Evolutionary conservation across 2,329 filamentous ascomycete genomes (phyloP).

Genomic region (Penicillium sp.): DNA sequence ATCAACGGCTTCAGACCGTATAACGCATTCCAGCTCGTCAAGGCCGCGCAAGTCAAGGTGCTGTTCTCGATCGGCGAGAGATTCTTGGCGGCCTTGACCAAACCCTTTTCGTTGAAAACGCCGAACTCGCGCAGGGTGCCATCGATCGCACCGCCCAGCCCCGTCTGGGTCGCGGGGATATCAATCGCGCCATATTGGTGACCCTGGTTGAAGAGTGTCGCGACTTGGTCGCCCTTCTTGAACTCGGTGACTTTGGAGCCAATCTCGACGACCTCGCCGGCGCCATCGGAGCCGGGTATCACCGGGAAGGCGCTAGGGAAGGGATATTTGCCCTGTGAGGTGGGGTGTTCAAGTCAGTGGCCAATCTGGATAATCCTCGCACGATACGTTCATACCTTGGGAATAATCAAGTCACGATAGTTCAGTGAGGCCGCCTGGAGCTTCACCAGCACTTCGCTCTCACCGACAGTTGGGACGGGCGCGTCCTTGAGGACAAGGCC

Average conservation of each 20-base stretch:
- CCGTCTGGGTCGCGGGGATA: constrained; percentile 50
- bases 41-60: constrained; percentile 63
- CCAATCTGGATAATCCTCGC: no score
- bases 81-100: constrained; percentile 66
- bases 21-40: constrained; percentile 70
- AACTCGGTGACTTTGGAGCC: constrained; percentile 62
- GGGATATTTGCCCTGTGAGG: constrained; percentile 36
- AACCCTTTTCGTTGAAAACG: constrained; percentile 68
- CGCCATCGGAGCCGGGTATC: constrained; percentile 42
- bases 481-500: constrained; percentile 59
- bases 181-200: constrained; percentile 57
- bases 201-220: constrained; percentile 62
- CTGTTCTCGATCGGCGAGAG: constrained; percentile 59
- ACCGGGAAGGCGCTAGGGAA: constrained; percentile 38
- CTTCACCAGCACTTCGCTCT: constrained; percentile 74
- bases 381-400: constrained; percentile 39
- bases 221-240: constrained; percentile 62
- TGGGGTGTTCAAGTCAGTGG: constrained; percentile 44
- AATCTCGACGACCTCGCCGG: constrained; percentile 55
- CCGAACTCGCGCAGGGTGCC: constrained; percentile 71
- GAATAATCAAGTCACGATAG: constrained; percentile 55
- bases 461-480: constrained; percentile 64
- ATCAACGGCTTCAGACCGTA: constrained; percentile 60
- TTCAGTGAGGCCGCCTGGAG: constrained; percentile 56
- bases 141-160: constrained; percentile 70